These are phyloP conservation scores for Hydnum rufescens DNA, from an alignment of 768 basidiomycete species.

Conservation along the genomic window DNA sequence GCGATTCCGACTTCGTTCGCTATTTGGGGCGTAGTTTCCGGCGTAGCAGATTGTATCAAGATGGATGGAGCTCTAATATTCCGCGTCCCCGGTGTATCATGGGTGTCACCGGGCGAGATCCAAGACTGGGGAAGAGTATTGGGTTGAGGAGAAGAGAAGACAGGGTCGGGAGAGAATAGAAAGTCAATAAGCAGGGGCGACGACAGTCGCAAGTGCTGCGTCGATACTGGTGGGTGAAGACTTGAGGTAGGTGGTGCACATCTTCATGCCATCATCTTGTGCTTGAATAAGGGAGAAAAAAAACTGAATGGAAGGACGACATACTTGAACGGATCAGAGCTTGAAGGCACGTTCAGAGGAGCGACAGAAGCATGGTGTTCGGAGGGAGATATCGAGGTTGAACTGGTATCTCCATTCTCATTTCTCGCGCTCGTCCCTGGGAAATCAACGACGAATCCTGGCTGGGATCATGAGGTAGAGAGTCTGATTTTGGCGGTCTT, in stretches of 20 bases:
- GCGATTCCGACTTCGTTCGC: too few relatives aligned
- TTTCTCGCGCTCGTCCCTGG: not conserved
- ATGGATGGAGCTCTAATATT: too few relatives aligned
- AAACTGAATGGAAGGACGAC: not conserved
- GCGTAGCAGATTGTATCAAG: too few relatives aligned
- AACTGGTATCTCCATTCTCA: not conserved
- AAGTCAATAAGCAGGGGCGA: conserved; percentile 1
- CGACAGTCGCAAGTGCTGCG: not conserved
- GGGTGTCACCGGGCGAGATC: too few relatives aligned
- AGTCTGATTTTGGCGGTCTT: not conserved
- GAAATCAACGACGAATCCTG: too few relatives aligned
- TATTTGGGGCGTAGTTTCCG: too few relatives aligned
- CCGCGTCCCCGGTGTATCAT: too few relatives aligned
- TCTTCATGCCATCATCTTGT: not conserved
- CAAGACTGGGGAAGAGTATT: not conserved
- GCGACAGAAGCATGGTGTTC: not conserved
- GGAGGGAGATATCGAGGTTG: not conserved
- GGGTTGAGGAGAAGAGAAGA: not conserved
- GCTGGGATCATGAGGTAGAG: not conserved
- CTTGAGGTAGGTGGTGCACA: not conserved
- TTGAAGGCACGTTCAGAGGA: not conserved
- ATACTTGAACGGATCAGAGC: not conserved
- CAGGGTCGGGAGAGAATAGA: not conserved
- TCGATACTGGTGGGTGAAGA: not conserved
- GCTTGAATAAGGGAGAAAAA: not conserved